Percentiles rank a stretch among this genome's conserved stretches.
Evolutionary conservation across 257 asterid species (phyloP).

Genomic region (Gynochthodes officinalis): DNA sequence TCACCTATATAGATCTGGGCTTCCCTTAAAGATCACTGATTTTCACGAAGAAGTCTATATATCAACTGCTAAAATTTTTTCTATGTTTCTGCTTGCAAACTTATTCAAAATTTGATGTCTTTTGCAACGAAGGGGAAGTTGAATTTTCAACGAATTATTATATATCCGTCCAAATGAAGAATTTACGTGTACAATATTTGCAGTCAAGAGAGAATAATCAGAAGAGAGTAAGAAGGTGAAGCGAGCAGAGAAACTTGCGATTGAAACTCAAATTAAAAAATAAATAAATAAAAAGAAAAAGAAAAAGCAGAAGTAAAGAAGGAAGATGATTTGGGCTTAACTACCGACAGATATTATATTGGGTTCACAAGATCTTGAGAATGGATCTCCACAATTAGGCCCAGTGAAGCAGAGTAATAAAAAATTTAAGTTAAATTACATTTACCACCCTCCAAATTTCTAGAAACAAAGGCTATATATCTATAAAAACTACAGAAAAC

Average conservation of each 20-base stretch:
- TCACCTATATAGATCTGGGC: constrained; percentile 5
- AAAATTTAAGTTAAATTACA: too few species aligned
- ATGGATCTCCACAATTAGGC: too few species aligned
- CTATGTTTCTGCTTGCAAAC: background rate
- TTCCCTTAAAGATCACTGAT: background rate
- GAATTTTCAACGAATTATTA: too few species aligned
- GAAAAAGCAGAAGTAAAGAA: background rate
- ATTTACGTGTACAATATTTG: too few species aligned
- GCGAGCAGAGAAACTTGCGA: background rate
- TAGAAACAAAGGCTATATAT: too few species aligned
- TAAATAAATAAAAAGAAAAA: too few species aligned
- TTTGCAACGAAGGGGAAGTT: background rate
- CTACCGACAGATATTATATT: background rate
- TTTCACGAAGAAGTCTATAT: background rate
- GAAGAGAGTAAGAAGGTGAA: background rate
- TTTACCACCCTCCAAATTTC: too few species aligned
- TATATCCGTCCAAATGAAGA: background rate
- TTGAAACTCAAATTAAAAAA: too few species aligned
- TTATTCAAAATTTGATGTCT: background rate
- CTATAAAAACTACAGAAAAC: too few species aligned
- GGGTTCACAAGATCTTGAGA: too few species aligned
- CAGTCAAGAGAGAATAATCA: background rate
- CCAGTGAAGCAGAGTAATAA: too few species aligned
- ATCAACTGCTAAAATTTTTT: too few species aligned
- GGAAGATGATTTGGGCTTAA: background rate